Evolutionary conservation across 1,284 basidiomycete genomes (phyloP), one percentile per base, ranked within the genome.

Genomic region (Trichosporon sp.): DNA sequence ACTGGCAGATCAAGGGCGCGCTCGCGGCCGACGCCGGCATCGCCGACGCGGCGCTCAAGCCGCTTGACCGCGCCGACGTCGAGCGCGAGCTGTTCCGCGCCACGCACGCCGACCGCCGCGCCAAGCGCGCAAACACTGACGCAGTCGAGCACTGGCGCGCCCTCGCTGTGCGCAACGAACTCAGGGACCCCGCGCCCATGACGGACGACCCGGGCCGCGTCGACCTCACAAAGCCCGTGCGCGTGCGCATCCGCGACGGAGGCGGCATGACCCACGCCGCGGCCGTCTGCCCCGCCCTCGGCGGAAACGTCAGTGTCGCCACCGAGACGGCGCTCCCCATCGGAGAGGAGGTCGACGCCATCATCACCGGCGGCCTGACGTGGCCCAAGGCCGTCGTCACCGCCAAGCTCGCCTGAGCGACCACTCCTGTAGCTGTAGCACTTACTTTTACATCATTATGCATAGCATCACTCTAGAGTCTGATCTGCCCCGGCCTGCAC

Each of bases 1-100:
- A 99, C 83, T 99, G 95, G 93, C 95, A 98, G 81, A 88, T 99
- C 81, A 96, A 98, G 80, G 85, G 89, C 63, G 87, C 87, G 2
- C 83, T 98, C 1, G 78, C 81, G 1, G 64, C 58, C 3, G 68
- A 74, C 21, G 70, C 70, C 3, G 70, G 72, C 6, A 12, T 74
- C 2, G 13, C 21, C n/a, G 65, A 8, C 29, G 62, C 67, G n/a
- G 64, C 65, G n/a, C 23, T 18, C 23, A 65, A 67, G 31, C 53
- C 70, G 51, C 63, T 81, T 27, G 47, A 34, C n/a, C 62, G 65
- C 9, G 73, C 76, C 15, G 76, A 77, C 23, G 70, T 82, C 32
- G 56, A 60, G 56, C 27, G 27, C 15, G 56, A 60, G 56, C 27
- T 60, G 27, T 60, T 60, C 56, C 56, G 56, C 15, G 27, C 29